These are phyloP conservation scores for Talaromyces marneffei DNA, from an alignment of 2,329 filamentous ascomycete genomes.

Conservation along the genomic window DNA sequence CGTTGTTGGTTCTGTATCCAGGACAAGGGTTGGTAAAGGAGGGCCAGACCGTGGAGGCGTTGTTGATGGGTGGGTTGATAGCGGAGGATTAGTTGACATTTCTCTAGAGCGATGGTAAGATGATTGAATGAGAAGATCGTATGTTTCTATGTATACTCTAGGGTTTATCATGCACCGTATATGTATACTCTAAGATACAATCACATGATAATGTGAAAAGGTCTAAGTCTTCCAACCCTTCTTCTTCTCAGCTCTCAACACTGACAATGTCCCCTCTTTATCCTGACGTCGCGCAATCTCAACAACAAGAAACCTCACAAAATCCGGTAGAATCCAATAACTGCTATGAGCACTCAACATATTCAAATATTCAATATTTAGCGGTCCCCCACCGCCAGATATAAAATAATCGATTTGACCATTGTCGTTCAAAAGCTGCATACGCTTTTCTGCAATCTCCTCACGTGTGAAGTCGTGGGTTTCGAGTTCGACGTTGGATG, in stretches of 20 bases:
- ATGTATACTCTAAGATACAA: neutral
- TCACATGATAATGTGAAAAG: neutral
- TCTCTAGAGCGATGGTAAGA: neutral
- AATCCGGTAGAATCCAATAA: constrained; percentile 84
- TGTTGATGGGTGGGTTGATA: constrained; percentile 63
- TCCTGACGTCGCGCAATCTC: constrained; percentile 76
- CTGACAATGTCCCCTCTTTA: constrained; percentile 50
- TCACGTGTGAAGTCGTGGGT: constrained; percentile 92
- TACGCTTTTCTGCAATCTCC: constrained; percentile 84
- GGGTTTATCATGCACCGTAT: neutral
- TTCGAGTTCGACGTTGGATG: constrained; percentile 80
- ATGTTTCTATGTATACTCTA: neutral
- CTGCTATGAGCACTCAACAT: constrained; percentile 94
- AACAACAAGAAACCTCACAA: constrained; percentile 82
- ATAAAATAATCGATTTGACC: constrained; percentile 91
- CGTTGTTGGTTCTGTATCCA: constrained; percentile 59
- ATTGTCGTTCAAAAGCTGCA: constrained; percentile 86
- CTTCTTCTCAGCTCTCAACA: constrained; percentile 51
- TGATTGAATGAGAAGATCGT: neutral
- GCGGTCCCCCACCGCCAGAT: constrained; percentile 72
- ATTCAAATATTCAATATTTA: constrained; percentile 94
- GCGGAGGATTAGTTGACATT: constrained; percentile 16
- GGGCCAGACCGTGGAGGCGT: constrained; percentile 66
- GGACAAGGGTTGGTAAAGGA: constrained; percentile 55
- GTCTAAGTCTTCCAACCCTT: constrained; percentile 41